phyloP scores from a whole-genome alignment of 2,329 filamentous ascomycete genomes.

The Exserohilum turcica region DNA sequence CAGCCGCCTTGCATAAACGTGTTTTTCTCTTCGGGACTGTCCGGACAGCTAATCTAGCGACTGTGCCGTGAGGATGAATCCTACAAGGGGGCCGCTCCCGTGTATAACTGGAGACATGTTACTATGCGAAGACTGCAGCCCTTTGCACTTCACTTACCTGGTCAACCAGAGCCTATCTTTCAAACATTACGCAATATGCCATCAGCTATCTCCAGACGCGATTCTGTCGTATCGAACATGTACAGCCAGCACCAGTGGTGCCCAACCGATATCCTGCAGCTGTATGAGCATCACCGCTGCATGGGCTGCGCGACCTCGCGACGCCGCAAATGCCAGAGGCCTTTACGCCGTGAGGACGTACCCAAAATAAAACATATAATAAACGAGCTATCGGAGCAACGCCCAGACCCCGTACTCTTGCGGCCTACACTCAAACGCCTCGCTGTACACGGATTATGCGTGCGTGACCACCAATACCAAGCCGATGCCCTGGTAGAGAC shows the following conservation, averaged over 20 bases:
- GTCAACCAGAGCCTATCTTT: neutral
- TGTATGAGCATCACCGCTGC: slow-evolving; percentile 15
- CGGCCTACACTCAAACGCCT: slow-evolving; percentile 11
- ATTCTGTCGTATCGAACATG: neutral
- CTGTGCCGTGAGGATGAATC: neutral
- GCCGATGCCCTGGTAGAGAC: slow-evolving; percentile 1
- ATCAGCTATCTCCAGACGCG: neutral
- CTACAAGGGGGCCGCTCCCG: neutral
- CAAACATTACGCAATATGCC: neutral
- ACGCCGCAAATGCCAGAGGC: slow-evolving; percentile 13
- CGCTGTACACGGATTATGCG: slow-evolving; percentile 16
- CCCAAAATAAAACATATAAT: slow-evolving; percentile 3
- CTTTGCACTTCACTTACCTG: neutral
- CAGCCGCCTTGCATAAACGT: neutral
- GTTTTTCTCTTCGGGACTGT: neutral
- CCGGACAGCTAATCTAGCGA: neutral
- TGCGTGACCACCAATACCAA: slow-evolving; percentile 3
- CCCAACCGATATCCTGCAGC: slow-evolving; percentile 12
- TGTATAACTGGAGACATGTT: neutral
- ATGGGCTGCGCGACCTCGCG: slow-evolving; percentile 14
- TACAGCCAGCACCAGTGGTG: slow-evolving; percentile 9
- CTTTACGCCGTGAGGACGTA: slow-evolving; percentile 4
- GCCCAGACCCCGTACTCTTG: slow-evolving; percentile 14
- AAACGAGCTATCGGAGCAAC: slow-evolving; percentile 1
- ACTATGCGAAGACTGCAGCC: neutral